phyloP scores from a whole-genome alignment of 2,329 filamentous ascomycete species.

The Didymella sp. region DNA sequence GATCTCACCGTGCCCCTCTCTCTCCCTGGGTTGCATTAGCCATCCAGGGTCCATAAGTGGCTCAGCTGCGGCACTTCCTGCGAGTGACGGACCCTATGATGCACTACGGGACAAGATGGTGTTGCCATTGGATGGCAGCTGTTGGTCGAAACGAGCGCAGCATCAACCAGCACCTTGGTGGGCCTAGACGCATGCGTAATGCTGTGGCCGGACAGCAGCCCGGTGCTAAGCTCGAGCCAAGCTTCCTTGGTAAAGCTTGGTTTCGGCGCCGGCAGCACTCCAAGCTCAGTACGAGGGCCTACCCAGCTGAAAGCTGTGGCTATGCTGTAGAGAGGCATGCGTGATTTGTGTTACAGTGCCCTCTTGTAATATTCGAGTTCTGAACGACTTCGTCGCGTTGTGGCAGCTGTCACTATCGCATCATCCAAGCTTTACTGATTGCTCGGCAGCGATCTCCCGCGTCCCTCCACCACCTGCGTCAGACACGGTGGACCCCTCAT shows the following conservation, averaged over 20 bases:
- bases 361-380: too few relatives aligned
- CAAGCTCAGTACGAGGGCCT: neutral
- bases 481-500: constrained; percentile 14
- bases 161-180: constrained; percentile 22
- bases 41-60: constrained; percentile 32
- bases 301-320: constrained; percentile 9
- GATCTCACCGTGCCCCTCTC: constrained; percentile 31
- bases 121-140: constrained; percentile 25
- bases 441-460: constrained; percentile 29
- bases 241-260: constrained; percentile 44
- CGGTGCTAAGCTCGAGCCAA: constrained; percentile 20
- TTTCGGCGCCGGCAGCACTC: neutral
- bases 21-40: constrained; percentile 26
- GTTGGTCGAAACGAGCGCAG: constrained; percentile 7
- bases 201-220: constrained; percentile 1
- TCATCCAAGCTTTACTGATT: constrained; percentile 6
- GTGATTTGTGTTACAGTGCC: neutral
- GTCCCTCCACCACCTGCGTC: constrained; percentile 24
- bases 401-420: neutral
- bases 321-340: neutral
- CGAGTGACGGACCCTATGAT: constrained; percentile 20
- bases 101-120: constrained; percentile 12
- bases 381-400: neutral
- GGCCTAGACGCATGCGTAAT: constrained; percentile 40
- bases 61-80: constrained; percentile 20